Conservation (phyloP, 108 stramenopile species). For the Thalassiosira profunda region DNA sequence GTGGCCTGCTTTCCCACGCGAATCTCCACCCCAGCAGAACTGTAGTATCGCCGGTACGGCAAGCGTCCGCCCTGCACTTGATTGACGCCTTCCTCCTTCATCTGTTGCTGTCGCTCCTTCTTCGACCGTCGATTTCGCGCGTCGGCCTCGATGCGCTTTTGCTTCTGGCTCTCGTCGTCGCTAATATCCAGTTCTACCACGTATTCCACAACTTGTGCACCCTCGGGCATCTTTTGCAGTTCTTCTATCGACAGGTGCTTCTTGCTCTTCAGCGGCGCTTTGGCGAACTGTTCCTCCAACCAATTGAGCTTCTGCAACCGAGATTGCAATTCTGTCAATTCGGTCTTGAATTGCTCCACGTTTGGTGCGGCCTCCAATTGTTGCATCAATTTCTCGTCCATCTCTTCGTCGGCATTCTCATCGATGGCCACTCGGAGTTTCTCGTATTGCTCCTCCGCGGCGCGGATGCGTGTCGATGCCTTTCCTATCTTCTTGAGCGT, state of each 20-base stretch:
- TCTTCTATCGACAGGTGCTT: conserved; percentile 23
- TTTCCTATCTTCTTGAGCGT: conserved; percentile 90
- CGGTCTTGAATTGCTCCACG: conserved; percentile 56
- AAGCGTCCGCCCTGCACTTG: conserved; percentile 41
- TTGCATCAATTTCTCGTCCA: conserved; percentile 55
- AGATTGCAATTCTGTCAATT: conserved; percentile 61
- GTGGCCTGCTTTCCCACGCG: conserved; percentile 88
- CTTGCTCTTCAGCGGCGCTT: conserved; percentile 31
- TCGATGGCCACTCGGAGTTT: conserved; percentile 37
- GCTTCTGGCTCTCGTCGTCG: conserved; percentile 53
- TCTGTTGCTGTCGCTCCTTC: conserved; percentile 40
- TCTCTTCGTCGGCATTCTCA: conserved; percentile 19
- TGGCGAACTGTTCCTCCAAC: conserved; percentile 56
- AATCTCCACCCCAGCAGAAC: conserved; percentile 73
- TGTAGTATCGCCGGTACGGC: conserved; percentile 81
- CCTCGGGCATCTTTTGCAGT: conserved; percentile 37
- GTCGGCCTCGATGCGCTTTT: conserved; percentile 67
- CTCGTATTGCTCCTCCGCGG: conserved; percentile 62
- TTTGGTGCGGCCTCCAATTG: conserved; percentile 75
- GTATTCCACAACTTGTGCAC: conserved; percentile 51
- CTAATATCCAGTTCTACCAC: conserved; percentile 65
- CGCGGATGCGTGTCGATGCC: conserved; percentile 53
- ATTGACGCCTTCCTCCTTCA: conserved; percentile 41
- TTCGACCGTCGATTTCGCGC: conserved; percentile 1
- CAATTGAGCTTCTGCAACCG: conserved; percentile 64